Evolutionary conservation across 345 rosid species (phyloP), one percentile per base, ranked within the genome.

Genomic region (Heritiera fomes): DNA sequence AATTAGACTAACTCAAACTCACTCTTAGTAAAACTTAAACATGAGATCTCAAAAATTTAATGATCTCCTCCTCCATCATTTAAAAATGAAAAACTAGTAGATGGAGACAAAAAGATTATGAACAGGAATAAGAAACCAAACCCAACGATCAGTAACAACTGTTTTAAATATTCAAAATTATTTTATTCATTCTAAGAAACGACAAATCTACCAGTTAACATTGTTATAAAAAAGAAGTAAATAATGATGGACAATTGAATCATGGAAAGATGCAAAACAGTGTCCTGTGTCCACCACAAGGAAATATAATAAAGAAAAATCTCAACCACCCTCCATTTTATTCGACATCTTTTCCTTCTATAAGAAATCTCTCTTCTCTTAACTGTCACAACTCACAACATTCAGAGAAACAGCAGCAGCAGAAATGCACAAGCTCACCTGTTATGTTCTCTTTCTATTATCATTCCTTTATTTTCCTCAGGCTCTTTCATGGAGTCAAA

Each of bases 401-500:
- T 56, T 58, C 46, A 69, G 49, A 75, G 49, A 47, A 49, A 76
- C 58, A 76, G 73, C 28, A 40, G 13, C 45, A 5, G n/a, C 56
- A 23, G 41, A 61, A 43, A 81, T 80, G 84, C 78, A 83, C 46
- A 86, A 75, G 47, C 17, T 79, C 9, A 68, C 47, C 49, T 43
- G 66, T 68, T 65, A 20, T 68, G 32, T 68, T 67, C 56, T 85
- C 68, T 70, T 83, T 10, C 71, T 84, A 14, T 71, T 84, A 30
- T 77, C 59, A 62, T 41, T 79, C 30, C 65, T 60, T 52, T 71
- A 10, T 43, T 61, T 71, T 23, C 78, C 75, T 52, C 65, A 73
- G 69, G 79, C 52, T 34, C 74, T 75, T 49, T 62, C 87, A 45
- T 65, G 81, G 85, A 82, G 71, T 55, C 88, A 56, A 56, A 47